These are phyloP conservation scores for Arachis hypogaea DNA, from an alignment of 306 rosid genomes.

Conservation along the genomic window DNA sequence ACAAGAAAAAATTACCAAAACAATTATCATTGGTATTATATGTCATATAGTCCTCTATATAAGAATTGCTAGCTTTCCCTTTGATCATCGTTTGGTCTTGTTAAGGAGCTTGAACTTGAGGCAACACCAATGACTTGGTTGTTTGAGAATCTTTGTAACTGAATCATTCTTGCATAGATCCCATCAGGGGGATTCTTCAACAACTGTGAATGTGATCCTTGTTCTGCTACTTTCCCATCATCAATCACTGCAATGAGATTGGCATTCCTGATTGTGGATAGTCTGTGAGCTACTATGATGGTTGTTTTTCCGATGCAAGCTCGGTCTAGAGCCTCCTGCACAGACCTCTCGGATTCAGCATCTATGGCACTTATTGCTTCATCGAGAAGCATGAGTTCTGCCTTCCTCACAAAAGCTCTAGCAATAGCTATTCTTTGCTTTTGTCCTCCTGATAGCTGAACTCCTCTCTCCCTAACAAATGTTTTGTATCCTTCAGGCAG, in stretches of 20 bases:
- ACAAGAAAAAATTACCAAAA: slow-evolving; percentile 53
- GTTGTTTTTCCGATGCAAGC: slow-evolving; percentile 89
- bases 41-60: slow-evolving; percentile 51
- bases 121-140: slow-evolving; percentile 73
- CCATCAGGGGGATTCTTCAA: slow-evolving; percentile 88
- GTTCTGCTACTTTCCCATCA: slow-evolving; percentile 90
- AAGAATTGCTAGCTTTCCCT: slow-evolving; percentile 54
- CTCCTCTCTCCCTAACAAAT: slow-evolving; percentile 85
- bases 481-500: slow-evolving; percentile 87
- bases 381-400: slow-evolving; percentile 84
- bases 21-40: slow-evolving; percentile 50
- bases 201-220: slow-evolving; percentile 87
- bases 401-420: slow-evolving; percentile 75
- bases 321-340: slow-evolving; percentile 86
- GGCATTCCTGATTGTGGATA: slow-evolving; percentile 81
- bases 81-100: slow-evolving; percentile 69
- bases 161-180: slow-evolving; percentile 83
- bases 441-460: slow-evolving; percentile 88
- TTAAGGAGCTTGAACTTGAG: slow-evolving; percentile 73
- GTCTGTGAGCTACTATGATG: slow-evolving; percentile 80
- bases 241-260: slow-evolving; percentile 85
- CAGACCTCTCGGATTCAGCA: slow-evolving; percentile 83
- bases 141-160: slow-evolving; percentile 78
- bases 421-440: slow-evolving; percentile 90
- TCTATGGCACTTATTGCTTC: slow-evolving; percentile 96